Evolutionary conservation across 2,329 filamentous ascomycete species (phyloP), one percentile per base, ranked within the genome.

Genomic region (Aspergillus puulaauensis): DNA sequence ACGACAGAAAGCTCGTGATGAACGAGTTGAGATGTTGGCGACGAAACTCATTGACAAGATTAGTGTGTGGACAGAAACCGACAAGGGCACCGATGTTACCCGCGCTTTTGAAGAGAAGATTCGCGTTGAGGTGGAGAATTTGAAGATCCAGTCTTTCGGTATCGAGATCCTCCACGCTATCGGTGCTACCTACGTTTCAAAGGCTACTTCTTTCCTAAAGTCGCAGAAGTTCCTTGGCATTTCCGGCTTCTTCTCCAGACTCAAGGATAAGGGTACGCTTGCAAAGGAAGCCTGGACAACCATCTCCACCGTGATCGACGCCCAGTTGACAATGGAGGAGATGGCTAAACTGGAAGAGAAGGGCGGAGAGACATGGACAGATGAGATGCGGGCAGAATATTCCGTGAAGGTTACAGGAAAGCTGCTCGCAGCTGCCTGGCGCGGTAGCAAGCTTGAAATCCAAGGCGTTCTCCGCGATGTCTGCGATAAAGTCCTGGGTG

Each of bases 251-350:
- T 96, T 97, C 77, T 91, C 87, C 57, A 86, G 92, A 54, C 84
- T 99, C 67, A 96, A 95, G 79, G 95, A 99, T 76, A 98, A 98
- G 85, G 93, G 93, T 61, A 95, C 89, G 2, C 84, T 98, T 61
- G 92, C 96, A 68, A 98, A 98, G 82, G 95, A 99, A 71, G 98
- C 95, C 1, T 99, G 95, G 95, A 93, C 90, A 71, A 99, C 95
- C 31, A 97, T 99, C 72, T 92, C 88, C 62, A 96, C 91, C 52
- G 95, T 95, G 40, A 96, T 99, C 64, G 93, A 97, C 71, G 95
- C 95, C 24, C 95, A 99, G 79, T 89, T 96, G 80, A 96, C 93
- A 59, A 96, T 99, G 86, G 93, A 99, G 80, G 93, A 97, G 76
- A 98, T 99, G 95, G 93, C 92, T 54, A 92, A 93, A 74, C 83